A percentile compares a stretch with the other conserved stretches of the same genome.
Evolutionary conservation across 2,329 filamentous ascomycete genomes (phyloP).

Genomic region (Calonectria hawksworthii): DNA sequence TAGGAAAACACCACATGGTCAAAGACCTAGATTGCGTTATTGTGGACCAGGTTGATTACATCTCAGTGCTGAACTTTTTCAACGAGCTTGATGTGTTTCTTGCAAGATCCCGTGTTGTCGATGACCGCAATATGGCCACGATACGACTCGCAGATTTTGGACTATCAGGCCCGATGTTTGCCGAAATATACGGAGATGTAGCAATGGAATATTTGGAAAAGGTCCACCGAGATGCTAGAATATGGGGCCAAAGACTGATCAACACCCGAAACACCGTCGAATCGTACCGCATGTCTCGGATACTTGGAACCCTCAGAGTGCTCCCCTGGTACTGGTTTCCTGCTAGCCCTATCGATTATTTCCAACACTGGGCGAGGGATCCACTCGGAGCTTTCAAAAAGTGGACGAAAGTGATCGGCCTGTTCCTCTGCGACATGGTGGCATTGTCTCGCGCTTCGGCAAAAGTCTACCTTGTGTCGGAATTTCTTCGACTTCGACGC

Average conservation of each 20-base stretch:
- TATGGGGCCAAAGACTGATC: constrained; percentile 34
- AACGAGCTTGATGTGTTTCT: constrained; percentile 45
- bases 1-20: constrained; percentile 35
- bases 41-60: constrained; percentile 38
- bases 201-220: constrained; percentile 21
- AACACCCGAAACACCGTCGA: constrained; percentile 12
- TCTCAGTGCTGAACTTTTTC: constrained; percentile 39
- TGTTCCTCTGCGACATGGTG: constrained; percentile 10
- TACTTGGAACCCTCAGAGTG: constrained; percentile 38
- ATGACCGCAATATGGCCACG: neutral
- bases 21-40: neutral
- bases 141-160: constrained; percentile 41
- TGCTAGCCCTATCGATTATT: constrained; percentile 29
- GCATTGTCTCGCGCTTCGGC: constrained; percentile 24
- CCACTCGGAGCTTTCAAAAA: constrained; percentile 25
- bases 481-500: neutral
- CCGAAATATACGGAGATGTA: neutral
- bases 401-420: constrained; percentile 6
- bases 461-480: neutral
- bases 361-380: constrained; percentile 33
- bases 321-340: constrained; percentile 45
- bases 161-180: constrained; percentile 28
- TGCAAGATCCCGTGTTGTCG: neutral
- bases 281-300: constrained; percentile 36
- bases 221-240: neutral